Evolutionary conservation across 345 rosid genomes (phyloP).

Genomic region (Moricandia moricandioides): DNA sequence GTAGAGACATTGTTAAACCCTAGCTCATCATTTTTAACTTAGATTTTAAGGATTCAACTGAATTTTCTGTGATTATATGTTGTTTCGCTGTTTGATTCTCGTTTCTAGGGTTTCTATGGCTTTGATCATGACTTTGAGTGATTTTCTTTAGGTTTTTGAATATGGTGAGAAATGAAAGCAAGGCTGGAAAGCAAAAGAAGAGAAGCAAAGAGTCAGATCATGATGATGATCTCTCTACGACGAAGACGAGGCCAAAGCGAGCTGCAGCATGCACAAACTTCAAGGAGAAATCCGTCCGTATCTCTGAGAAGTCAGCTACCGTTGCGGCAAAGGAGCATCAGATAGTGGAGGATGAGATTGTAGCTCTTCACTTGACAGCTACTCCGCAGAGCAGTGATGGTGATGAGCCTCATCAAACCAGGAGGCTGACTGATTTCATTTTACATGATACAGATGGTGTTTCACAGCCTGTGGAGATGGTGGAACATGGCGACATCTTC

Average conservation of each 20-base stretch:
- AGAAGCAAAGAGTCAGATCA: constrained; percentile 30
- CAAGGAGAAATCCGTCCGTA: constrained; percentile 52
- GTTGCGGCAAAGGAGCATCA: constrained; percentile 49
- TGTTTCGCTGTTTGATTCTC: neutral
- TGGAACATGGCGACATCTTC: constrained; percentile 53
- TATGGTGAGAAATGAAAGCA: neutral
- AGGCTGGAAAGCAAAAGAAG: constrained; percentile 30
- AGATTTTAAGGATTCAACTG: neutral
- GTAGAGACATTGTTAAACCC: neutral
- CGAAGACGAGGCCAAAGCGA: constrained; percentile 55
- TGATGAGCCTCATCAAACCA: constrained; percentile 42
- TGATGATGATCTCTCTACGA: constrained; percentile 22
- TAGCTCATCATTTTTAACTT: neutral
- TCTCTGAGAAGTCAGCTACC: constrained; percentile 43
- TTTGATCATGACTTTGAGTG: neutral
- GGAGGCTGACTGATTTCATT: constrained; percentile 57
- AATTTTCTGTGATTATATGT: neutral
- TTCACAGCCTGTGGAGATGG: constrained; percentile 50
- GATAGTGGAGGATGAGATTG: constrained; percentile 52
- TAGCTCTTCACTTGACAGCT: constrained; percentile 44
- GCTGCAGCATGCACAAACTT: constrained; percentile 74
- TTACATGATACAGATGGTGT: constrained; percentile 47
- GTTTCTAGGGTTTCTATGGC: neutral
- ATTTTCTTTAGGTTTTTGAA: neutral
- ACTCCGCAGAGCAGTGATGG: neutral